A percentile compares a stretch with the other conserved stretches of the same genome.
Evolutionary conservation across 345 rosid species (phyloP).

Genomic region (Isatis tinctoria): DNA sequence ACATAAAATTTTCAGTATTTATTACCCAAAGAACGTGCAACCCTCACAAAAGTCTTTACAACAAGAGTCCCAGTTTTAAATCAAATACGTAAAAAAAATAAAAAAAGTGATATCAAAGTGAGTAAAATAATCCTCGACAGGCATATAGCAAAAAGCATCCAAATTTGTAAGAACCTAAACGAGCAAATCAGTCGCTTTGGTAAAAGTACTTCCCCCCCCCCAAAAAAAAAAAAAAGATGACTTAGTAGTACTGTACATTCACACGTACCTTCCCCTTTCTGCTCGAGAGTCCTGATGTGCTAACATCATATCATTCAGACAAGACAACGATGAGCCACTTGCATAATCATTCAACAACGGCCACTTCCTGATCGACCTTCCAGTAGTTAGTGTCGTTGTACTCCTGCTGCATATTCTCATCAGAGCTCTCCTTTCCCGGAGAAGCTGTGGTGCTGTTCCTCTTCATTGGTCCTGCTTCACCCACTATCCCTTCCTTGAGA

Average conservation of each 20-base stretch:
- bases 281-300: neutral
- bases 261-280: constrained; percentile 17
- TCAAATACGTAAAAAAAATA: constrained; percentile 7
- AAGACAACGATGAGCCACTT: neutral
- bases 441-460: constrained; percentile 47
- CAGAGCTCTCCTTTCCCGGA: constrained; percentile 54
- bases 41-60: constrained; percentile 23
- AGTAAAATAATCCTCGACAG: constrained; percentile 14
- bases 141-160: constrained; percentile 14
- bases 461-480: constrained; percentile 89
- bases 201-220: neutral
- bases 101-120: neutral
- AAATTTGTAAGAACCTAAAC: constrained; percentile 24
- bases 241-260: constrained; percentile 33
- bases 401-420: constrained; percentile 66
- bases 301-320: neutral
- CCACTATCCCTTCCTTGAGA: constrained; percentile 90
- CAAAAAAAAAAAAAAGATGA: neutral
- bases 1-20: constrained; percentile 1
- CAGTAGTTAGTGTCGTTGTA: constrained; percentile 93
- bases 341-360: constrained; percentile 60
- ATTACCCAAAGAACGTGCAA: constrained; percentile 16
- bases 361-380: constrained; percentile 87
- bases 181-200: constrained; percentile 17
- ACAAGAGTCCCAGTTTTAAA: constrained; percentile 17